Conservation (phyloP, 2,329 filamentous ascomycete genomes). For the Ophiostoma quercus region DNA sequence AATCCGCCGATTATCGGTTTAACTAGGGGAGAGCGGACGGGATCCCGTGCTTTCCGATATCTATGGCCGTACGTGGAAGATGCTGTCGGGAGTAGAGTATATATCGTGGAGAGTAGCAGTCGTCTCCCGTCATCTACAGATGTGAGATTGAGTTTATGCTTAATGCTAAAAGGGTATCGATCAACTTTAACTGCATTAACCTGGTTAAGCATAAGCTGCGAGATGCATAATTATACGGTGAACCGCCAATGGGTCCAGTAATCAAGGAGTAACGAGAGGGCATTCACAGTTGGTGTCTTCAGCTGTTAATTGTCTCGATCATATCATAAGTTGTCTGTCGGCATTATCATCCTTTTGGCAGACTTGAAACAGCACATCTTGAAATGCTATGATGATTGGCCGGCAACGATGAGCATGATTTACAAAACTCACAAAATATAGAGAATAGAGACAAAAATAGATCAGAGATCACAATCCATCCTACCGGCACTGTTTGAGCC, state of each 20-base stretch:
- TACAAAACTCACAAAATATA: neutral
- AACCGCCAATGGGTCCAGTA: neutral
- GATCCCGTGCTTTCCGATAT: no score
- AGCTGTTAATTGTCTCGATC: neutral
- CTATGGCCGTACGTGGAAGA: neutral
- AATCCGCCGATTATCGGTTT: no score
- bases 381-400: neutral
- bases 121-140: no score
- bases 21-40: no score
- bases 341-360: neutral
- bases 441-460: neutral
- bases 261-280: neutral
- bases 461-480: neutral
- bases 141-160: neutral
- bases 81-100: neutral
- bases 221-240: neutral
- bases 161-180: neutral
- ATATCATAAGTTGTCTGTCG: neutral
- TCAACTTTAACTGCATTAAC: neutral
- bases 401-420: neutral
- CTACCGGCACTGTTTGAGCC: neutral
- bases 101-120: neutral
- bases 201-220: neutral
- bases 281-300: no score
- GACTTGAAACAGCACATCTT: neutral